Conservation (phyloP, 176 grass and related monocot genomes). For the Eragrostis nindensis region DNA sequence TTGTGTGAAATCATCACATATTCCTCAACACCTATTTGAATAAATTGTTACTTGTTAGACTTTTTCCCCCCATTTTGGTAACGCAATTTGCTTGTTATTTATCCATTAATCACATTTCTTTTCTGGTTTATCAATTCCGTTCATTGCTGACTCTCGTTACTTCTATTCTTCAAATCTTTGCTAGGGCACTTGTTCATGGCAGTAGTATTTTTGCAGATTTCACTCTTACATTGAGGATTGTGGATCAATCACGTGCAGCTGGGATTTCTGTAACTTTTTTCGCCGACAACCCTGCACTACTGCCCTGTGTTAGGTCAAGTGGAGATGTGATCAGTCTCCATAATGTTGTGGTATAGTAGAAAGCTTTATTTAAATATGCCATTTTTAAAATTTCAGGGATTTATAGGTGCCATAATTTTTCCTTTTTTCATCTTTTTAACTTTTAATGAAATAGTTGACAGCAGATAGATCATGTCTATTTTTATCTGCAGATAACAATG, state of each 20-base stretch:
- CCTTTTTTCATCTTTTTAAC: background rate
- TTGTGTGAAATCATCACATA: no score
- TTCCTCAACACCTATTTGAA: no score
- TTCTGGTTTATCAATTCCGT: background rate
- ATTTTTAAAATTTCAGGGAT: slow-evolving; percentile 32
- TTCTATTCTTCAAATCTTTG: background rate
- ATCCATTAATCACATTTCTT: background rate
- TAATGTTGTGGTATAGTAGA: slow-evolving; percentile 58
- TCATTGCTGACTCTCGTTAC: no score
- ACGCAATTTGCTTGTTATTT: background rate
- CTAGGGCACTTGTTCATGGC: background rate
- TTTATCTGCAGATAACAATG: slow-evolving; percentile 67
- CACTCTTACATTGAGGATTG: slow-evolving; percentile 71
- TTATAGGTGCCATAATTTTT: background rate
- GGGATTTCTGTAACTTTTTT: slow-evolving; percentile 69
- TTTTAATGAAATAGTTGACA: background rate
- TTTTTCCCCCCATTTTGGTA: background rate
- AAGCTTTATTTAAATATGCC: slow-evolving; percentile 26
- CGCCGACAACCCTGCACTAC: slow-evolving; percentile 47
- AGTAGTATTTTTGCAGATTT: slow-evolving; percentile 54
- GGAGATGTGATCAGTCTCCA: slow-evolving; percentile 89
- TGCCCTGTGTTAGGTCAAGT: slow-evolving; percentile 61
- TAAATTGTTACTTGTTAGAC: no score
- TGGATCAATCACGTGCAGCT: slow-evolving; percentile 54
- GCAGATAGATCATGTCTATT: slow-evolving; percentile 20